Evolutionary conservation across 257 asterid species (phyloP), one percentile per base, ranked within the genome.

Genomic region (Euphrasia confusa): DNA sequence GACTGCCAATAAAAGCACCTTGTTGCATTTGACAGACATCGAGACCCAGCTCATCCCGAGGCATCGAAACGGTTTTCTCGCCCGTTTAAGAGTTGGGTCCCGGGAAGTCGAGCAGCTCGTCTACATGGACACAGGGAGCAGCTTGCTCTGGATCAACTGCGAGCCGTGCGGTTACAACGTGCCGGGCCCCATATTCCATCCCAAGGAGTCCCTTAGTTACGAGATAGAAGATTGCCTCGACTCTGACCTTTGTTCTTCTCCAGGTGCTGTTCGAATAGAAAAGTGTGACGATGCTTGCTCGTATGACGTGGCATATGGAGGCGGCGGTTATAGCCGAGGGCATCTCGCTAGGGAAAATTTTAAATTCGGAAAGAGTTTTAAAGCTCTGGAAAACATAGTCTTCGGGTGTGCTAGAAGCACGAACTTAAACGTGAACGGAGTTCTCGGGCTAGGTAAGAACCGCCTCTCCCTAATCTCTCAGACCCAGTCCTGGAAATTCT

Each of bases 41-140:
- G 47, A 63, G 32, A 2, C 59, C 11, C 6, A n/a, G 1, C 32
- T 63, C 15, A 45, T 28, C 2, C 56, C 56, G 7, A 7, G n/a
- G 4, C 5, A 9, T 17, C 5, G 5, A 10, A 13, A 11, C 5
- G 58, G 68, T 17, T 63, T 63, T 49, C 32, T 28, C 14, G 68
- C 18, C 10, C 10, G 9, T 3, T 12, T 65, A 50, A 5, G 30
- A 53, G 55, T 49, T 2, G 55, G 55, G 2, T 13, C 55, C 18
- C 15, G 3, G 0, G 32, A 21, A 5, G 32, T 4, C 4, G 14
- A 40, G 5, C 10, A 48, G 3, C 15, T 54, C 10, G 13, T 54
- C 14, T 54, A 21, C 32, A 54, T 54, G 33, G 59, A 54, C 35
- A 54, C 59, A 0, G 59, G 59, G 59, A 54, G 60, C 60, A 54